A percentile compares a stretch with the other conserved stretches of the same genome.
phyloP scores from a whole-genome alignment of 73 alveolate species.

The Durusdinium trenchii region DNA sequence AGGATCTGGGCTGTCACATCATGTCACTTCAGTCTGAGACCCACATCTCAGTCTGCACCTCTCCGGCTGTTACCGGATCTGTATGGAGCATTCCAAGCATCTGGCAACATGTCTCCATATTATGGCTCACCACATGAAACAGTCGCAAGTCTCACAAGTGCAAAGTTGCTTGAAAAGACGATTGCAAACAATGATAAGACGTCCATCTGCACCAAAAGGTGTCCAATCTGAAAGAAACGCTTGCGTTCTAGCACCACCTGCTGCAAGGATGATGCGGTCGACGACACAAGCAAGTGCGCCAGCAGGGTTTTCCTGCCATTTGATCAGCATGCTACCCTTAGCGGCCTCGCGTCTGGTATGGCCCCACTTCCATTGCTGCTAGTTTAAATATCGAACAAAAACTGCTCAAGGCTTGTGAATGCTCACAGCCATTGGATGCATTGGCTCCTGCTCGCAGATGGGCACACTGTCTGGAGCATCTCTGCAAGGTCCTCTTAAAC shows the following conservation, averaged over 20 bases:
- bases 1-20: not conserved
- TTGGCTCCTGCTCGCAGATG: conserved; percentile 28
- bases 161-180: not conserved
- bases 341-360: not conserved
- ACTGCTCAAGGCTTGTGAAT: not conserved
- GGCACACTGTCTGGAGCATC: conserved; percentile 44
- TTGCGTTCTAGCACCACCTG: conserved; percentile 10
- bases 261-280: conserved; percentile 54
- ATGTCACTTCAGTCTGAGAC: not conserved
- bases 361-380: not conserved
- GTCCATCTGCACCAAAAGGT: too few relatives aligned
- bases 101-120: not conserved
- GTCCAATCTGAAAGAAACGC: too few relatives aligned
- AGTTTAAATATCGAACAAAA: not conserved
- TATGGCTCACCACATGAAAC: not conserved
- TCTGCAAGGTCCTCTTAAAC: conserved; percentile 21
- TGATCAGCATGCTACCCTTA: too few relatives aligned
- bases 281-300: conserved; percentile 40
- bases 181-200: too few relatives aligned
- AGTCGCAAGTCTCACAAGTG: not conserved
- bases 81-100: conserved; percentile 75
- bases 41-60: not conserved
- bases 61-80: conserved; percentile 29
- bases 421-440: not conserved
- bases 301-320: conserved; percentile 4